These are phyloP conservation scores for Podaxis sp. DNA, from an alignment of 768 basidiomycete species.

Conservation along the genomic window DNA sequence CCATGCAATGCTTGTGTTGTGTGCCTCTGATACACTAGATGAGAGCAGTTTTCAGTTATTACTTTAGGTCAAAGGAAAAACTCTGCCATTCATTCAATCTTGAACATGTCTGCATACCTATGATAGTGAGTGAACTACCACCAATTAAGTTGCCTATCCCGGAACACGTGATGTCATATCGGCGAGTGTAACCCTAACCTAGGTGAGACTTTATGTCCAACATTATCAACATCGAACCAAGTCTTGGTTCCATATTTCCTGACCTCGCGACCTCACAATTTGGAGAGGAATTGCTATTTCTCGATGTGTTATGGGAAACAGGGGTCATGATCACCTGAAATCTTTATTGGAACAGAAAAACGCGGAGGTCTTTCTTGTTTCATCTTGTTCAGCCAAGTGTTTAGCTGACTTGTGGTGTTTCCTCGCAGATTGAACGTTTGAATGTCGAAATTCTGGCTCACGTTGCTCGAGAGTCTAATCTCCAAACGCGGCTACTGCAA, in stretches of 20 bases:
- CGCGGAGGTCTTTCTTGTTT: background rate
- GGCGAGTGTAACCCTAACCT: background rate
- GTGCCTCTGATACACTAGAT: no score
- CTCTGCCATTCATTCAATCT: no score
- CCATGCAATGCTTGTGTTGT: no score
- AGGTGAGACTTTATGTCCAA: background rate
- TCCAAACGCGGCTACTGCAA: conserved; percentile 47
- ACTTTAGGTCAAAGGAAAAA: no score
- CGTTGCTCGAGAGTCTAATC: conserved; percentile 37
- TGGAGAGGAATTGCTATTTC: background rate
- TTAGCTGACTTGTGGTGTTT: background rate
- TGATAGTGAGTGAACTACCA: no score
- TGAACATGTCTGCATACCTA: no score
- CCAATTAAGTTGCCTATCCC: no score
- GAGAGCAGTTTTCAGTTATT: no score
- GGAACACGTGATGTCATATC: background rate
- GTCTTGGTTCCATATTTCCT: background rate
- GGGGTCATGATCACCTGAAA: background rate
- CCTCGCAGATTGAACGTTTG: conserved; percentile 11
- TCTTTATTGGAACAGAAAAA: background rate
- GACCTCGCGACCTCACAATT: background rate
- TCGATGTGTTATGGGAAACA: conserved; percentile 1
- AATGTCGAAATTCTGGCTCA: conserved; percentile 21
- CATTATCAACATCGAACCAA: background rate
- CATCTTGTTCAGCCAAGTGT: background rate